These are phyloP conservation scores for Capronia coronata DNA, from an alignment of 2,329 filamentous ascomycete species.

Conservation along the genomic window DNA sequence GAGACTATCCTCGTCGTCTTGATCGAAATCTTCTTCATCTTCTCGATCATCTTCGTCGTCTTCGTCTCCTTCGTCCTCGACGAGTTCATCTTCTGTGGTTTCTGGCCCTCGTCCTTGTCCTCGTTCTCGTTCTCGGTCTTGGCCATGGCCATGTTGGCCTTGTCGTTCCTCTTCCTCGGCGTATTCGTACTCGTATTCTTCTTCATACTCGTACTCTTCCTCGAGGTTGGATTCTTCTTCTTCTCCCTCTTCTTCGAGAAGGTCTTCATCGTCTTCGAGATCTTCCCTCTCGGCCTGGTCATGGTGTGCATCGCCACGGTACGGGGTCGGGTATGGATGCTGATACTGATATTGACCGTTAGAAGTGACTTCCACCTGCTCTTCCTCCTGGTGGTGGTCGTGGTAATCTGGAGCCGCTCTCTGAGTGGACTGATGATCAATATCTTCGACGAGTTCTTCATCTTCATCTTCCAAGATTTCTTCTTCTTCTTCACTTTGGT, in stretches of 20 bases:
- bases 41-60: background rate
- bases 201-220: conserved; percentile 8
- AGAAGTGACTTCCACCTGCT: too few species aligned
- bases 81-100: background rate
- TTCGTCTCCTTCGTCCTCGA: conserved; percentile 7
- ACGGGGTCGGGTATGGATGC: too few species aligned
- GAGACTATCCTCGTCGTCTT: background rate
- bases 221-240: conserved; percentile 5
- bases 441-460: conserved; percentile 5
- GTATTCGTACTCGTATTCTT: conserved; percentile 1
- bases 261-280: conserved; percentile 8
- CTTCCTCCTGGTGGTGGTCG: too few species aligned
- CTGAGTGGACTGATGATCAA: too few species aligned
- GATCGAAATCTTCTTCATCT: conserved; percentile 6
- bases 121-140: background rate
- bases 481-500: conserved; percentile 8
- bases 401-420: too few species aligned
- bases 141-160: too few species aligned
- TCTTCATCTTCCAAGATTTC: conserved; percentile 8
- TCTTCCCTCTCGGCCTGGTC: too few species aligned
- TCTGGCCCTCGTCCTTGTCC: too few species aligned
- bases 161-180: background rate
- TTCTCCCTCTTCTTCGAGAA: conserved; percentile 10
- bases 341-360: too few species aligned
- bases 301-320: too few species aligned